Conservation (phyloP, 345 rosid genomes). For the Orychophragmus violaceus region DNA sequence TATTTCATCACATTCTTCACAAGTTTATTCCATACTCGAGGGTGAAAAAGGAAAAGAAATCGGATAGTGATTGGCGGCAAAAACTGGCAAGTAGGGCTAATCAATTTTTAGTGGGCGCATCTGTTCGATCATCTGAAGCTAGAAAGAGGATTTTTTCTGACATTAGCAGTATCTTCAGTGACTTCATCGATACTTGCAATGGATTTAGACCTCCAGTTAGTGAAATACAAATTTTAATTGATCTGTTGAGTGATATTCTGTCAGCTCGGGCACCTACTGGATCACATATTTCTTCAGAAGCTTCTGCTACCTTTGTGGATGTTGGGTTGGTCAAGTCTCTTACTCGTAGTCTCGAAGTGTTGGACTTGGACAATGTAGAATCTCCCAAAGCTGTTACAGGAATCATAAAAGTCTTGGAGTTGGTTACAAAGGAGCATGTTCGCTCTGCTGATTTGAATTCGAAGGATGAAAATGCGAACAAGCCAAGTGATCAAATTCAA, state of each 20-base stretch:
- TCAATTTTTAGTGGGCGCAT: slow-evolving; percentile 81
- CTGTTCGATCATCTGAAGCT: slow-evolving; percentile 87
- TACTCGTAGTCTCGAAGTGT: slow-evolving; percentile 69
- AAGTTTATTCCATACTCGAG: slow-evolving; percentile 61
- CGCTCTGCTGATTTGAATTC: slow-evolving; percentile 51
- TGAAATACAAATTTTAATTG: slow-evolving; percentile 63
- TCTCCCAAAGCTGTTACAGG: slow-evolving; percentile 86
- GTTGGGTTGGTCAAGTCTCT: slow-evolving; percentile 78
- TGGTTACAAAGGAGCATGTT: slow-evolving; percentile 89
- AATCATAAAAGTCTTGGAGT: slow-evolving; percentile 76
- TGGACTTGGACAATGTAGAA: slow-evolving; percentile 82
- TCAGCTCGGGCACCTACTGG: slow-evolving; percentile 82
- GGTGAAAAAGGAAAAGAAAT: slow-evolving; percentile 63
- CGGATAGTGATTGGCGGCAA: slow-evolving; percentile 85
- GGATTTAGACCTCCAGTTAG: slow-evolving; percentile 54
- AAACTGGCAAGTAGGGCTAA: slow-evolving; percentile 75
- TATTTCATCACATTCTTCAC: slow-evolving; percentile 78
- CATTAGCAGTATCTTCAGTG: slow-evolving; percentile 55
- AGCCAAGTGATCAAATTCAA: slow-evolving; percentile 44
- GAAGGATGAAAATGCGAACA: slow-evolving; percentile 60
- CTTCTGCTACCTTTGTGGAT: slow-evolving; percentile 82
- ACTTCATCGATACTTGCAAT: slow-evolving; percentile 54
- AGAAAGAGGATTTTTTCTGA: slow-evolving; percentile 78
- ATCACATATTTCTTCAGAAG: slow-evolving; percentile 74
- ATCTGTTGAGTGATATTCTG: slow-evolving; percentile 81